phyloP scores from a whole-genome alignment of 805 yeast genomes.

The Kurtzmaniella cleridarum region DNA sequence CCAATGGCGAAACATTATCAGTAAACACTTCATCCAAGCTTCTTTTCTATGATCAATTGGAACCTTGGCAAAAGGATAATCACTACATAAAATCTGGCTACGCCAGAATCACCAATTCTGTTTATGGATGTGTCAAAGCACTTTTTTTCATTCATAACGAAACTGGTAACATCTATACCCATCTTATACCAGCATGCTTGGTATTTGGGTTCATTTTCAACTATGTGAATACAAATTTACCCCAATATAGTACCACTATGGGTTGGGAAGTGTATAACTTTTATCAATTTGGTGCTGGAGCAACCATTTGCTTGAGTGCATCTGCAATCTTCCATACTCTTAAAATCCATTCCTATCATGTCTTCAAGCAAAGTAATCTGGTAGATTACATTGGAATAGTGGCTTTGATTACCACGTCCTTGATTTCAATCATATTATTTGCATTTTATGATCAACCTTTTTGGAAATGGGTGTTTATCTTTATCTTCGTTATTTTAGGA shows the following conservation, averaged over 20 bases:
- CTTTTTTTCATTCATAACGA: conserved; percentile 62
- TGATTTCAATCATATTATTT: conserved; percentile 38
- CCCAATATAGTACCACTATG: conserved; percentile 16
- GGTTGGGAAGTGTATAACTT: conserved; percentile 48
- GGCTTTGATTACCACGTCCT: conserved; percentile 58
- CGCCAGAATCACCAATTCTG: conserved; percentile 51
- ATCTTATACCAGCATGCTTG: conserved; percentile 43
- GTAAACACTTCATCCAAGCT: conserved; percentile 4
- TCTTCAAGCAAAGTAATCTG: conserved; percentile 56
- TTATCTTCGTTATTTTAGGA: conserved; percentile 52
- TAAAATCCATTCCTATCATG: conserved; percentile 58
- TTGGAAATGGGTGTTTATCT: conserved; percentile 34
- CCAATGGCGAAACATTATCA: not conserved
- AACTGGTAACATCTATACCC: conserved; percentile 66
- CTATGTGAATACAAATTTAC: conserved; percentile 24
- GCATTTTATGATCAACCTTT: conserved; percentile 39
- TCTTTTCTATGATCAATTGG: conserved; percentile 50
- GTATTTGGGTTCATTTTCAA: conserved; percentile 18
- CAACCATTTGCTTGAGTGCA: conserved; percentile 53
- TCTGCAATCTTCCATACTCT: conserved; percentile 64
- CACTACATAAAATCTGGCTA: conserved; percentile 62
- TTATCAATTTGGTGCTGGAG: conserved; percentile 51
- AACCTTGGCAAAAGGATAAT: conserved; percentile 72
- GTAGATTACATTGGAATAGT: conserved; percentile 76
- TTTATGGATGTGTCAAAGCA: conserved; percentile 40